These are phyloP conservation scores for Chionographis japonica DNA, from an alignment of 106 monocot species.

Conservation along the genomic window DNA sequence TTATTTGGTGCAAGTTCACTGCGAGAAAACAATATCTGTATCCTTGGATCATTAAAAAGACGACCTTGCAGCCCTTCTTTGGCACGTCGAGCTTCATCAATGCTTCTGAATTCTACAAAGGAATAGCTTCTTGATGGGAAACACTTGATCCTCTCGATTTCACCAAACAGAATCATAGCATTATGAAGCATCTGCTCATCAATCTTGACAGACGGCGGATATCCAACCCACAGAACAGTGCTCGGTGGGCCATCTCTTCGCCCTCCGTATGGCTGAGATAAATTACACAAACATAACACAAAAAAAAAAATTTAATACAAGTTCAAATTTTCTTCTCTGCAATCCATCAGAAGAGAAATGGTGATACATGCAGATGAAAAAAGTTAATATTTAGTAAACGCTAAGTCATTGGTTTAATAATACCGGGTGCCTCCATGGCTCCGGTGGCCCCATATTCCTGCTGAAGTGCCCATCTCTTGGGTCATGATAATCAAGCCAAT, in stretches of 20 bases:
- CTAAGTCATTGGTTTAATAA: too few relatives aligned
- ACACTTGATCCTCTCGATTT: slow-evolving; percentile 70
- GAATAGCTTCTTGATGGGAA: slow-evolving; percentile 59
- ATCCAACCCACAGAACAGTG: slow-evolving; percentile 77
- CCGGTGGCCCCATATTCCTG: slow-evolving; percentile 10
- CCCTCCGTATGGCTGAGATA: slow-evolving; percentile 18
- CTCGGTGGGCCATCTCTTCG: slow-evolving; percentile 44
- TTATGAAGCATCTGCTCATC: slow-evolving; percentile 90
- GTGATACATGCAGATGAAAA: background rate
- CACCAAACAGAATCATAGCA: slow-evolving; percentile 94
- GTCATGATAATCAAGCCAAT: slow-evolving; percentile 40
- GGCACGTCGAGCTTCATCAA: slow-evolving; percentile 87
- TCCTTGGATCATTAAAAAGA: slow-evolving; percentile 89
- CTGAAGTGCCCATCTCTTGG: slow-evolving; percentile 14
- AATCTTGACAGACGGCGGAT: slow-evolving; percentile 63
- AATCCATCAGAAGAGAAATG: background rate
- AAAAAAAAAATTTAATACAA: background rate
- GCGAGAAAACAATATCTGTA: slow-evolving; percentile 69
- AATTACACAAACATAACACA: background rate
- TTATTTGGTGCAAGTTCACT: slow-evolving; percentile 33
- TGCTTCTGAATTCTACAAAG: slow-evolving; percentile 86
- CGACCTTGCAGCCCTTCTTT: slow-evolving; percentile 90
- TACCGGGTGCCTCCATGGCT: slow-evolving; percentile 31
- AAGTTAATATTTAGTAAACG: background rate
- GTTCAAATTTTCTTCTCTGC: background rate